Percentiles rank a stretch among this genome's conserved stretches.
Evolutionary conservation across 257 asterid species (phyloP).

Genomic region (Solanum sejunctum): DNA sequence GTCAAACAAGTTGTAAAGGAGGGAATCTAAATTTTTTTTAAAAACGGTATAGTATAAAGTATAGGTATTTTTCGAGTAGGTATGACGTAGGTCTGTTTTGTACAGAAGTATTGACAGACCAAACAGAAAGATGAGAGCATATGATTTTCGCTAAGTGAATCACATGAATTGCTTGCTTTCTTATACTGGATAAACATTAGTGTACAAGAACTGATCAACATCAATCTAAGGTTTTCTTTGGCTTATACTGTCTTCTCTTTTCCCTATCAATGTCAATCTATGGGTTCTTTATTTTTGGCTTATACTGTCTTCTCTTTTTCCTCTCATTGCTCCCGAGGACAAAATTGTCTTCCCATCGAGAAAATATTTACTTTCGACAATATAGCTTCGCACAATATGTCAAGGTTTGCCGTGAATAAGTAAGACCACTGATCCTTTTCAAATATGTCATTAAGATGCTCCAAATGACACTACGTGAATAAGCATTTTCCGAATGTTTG

Average conservation of each 20-base stretch:
- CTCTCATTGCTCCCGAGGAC: not conserved
- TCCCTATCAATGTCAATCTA: not conserved
- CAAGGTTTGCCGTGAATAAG: not conserved
- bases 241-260: not conserved
- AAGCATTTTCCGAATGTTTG: not conserved
- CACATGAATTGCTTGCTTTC: not conserved
- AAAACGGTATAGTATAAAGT: not conserved
- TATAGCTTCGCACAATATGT: not conserved
- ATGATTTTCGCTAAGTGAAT: not conserved
- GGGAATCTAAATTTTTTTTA: not conserved
- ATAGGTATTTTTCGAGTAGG: not conserved
- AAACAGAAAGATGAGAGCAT: not conserved
- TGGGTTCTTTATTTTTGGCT: not conserved
- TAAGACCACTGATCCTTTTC: not conserved
- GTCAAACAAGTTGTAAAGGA: not conserved
- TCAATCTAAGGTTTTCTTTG: not conserved
- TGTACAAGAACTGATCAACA: not conserved
- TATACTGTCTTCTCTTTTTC: not conserved
- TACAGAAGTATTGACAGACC: not conserved
- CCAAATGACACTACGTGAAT: not conserved
- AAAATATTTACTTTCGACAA: not conserved
- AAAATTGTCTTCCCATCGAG: not conserved
- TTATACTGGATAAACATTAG: not conserved
- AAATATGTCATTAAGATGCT: not conserved
- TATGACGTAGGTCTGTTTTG: not conserved